phyloP scores from a whole-genome alignment of 2,329 filamentous ascomycete species.

The Fusarium caatingaense region DNA sequence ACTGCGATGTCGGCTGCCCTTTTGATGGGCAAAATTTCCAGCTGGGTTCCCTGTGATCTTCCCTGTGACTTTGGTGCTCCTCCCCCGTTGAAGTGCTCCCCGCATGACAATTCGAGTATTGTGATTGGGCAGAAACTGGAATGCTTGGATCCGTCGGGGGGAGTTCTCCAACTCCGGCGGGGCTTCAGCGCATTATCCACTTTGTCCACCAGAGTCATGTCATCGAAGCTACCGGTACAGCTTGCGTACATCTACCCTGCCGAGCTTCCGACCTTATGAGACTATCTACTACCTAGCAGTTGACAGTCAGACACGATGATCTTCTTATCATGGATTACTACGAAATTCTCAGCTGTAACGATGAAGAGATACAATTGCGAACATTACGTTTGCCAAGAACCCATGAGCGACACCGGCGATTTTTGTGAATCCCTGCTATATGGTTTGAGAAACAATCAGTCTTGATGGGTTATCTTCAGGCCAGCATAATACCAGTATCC shows the following conservation, averaged over 20 bases:
- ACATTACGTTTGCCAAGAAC: neutral
- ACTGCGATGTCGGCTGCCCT: slow-evolving; percentile 47
- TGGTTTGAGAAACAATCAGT: neutral
- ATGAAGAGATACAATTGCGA: neutral
- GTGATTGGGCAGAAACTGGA: slow-evolving; percentile 37
- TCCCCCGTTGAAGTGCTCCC: slow-evolving; percentile 39
- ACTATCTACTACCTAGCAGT: too few relatives aligned
- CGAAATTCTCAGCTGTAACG: neutral
- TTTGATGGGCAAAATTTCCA: slow-evolving; percentile 42
- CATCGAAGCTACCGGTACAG: slow-evolving; percentile 3
- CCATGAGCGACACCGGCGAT: slow-evolving; percentile 17
- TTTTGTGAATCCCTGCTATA: neutral
- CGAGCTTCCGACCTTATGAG: slow-evolving; percentile 6
- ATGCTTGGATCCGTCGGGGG: slow-evolving; percentile 19
- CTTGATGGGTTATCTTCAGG: too few relatives aligned
- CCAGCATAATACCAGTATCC: neutral
- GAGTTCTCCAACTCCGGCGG: slow-evolving; percentile 33
- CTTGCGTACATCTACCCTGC: neutral
- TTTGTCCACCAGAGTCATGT: slow-evolving; percentile 10
- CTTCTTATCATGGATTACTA: neutral
- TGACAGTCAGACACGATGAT: neutral
- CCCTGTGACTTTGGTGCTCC: slow-evolving; percentile 48
- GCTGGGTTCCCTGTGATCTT: slow-evolving; percentile 49
- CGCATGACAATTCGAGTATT: slow-evolving; percentile 45
- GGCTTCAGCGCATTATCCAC: slow-evolving; percentile 22